phyloP scores from a whole-genome alignment of 441 rosid species.

The Adansonia madagascariensis region DNA sequence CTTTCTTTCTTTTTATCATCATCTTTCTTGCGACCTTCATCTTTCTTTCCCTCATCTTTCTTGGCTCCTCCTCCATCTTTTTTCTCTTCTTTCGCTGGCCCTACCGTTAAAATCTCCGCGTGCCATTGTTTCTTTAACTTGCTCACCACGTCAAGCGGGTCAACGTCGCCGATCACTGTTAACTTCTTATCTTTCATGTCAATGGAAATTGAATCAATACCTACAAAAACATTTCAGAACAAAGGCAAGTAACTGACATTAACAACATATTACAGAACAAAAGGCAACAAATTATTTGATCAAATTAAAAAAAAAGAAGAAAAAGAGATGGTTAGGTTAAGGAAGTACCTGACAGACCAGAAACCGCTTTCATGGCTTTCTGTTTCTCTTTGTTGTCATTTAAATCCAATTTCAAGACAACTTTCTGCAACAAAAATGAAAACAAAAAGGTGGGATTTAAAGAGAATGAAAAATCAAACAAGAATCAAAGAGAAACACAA shows the following conservation, averaged over 20 bases:
- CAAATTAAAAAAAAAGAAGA: not conserved
- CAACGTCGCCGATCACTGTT: conserved; percentile 64
- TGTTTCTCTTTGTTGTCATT: conserved; percentile 54
- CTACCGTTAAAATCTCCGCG: conserved; percentile 48
- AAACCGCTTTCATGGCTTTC: conserved; percentile 62
- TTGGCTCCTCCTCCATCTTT: conserved; percentile 38
- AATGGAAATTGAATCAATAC: conserved; percentile 56
- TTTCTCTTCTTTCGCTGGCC: conserved; percentile 59
- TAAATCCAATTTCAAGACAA: conserved; percentile 54
- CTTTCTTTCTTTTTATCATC: conserved; percentile 39
- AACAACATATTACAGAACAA: not conserved
- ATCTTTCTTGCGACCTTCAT: conserved; percentile 22
- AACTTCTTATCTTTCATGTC: conserved; percentile 61
- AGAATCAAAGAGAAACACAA: not conserved
- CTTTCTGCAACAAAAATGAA: conserved; percentile 49
- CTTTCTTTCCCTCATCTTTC: conserved; percentile 31
- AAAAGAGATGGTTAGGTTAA: not conserved
- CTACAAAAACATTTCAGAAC: conserved; percentile 32
- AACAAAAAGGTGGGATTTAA: not conserved
- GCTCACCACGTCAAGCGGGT: conserved; percentile 45
- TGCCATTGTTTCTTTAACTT: conserved; percentile 51
- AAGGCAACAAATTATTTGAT: too few relatives aligned
- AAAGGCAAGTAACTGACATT: not conserved
- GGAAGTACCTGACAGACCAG: conserved; percentile 44
- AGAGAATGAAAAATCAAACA: not conserved